These are phyloP conservation scores for Aspergillus sojae DNA, from an alignment of 2,329 filamentous ascomycete species.

Conservation along the genomic window DNA sequence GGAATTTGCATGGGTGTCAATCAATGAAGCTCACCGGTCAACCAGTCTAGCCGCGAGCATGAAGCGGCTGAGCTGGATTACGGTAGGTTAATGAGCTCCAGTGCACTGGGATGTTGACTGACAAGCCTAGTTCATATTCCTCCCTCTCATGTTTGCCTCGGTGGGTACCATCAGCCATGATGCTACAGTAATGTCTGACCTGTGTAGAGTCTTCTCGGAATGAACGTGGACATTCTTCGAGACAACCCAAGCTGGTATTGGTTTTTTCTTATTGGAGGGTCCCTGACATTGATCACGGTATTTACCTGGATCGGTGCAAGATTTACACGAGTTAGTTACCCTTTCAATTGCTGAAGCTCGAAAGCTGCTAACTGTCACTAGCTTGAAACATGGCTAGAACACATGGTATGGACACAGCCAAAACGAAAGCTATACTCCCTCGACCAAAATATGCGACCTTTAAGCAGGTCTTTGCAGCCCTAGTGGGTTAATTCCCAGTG, in stretches of 20 bases:
- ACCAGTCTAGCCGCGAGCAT: conserved; percentile 20
- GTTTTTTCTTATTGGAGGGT: conserved; percentile 15
- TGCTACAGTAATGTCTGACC: not conserved
- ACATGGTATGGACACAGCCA: not conserved
- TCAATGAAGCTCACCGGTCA: conserved; percentile 21
- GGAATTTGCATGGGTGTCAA: conserved; percentile 22
- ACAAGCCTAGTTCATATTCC: conserved; percentile 16
- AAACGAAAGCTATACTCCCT: not conserved
- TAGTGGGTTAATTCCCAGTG: not conserved
- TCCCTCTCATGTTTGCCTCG: conserved; percentile 18
- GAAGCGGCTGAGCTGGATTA: conserved; percentile 22
- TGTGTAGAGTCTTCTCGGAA: conserved; percentile 16
- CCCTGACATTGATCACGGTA: conserved; percentile 12
- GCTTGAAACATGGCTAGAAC: not conserved
- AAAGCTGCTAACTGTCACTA: not conserved
- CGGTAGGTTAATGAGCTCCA: not conserved
- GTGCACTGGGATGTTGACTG: not conserved
- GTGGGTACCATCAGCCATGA: not conserved
- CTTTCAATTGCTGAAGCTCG: not conserved
- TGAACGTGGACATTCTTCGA: conserved; percentile 18
- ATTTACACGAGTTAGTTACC: conserved; percentile 4
- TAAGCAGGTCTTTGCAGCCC: not conserved
- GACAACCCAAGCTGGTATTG: conserved; percentile 15
- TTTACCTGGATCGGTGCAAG: conserved; percentile 13
- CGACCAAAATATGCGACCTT: not conserved